Evolutionary conservation across 2,329 filamentous ascomycete species (phyloP), one percentile per base, ranked within the genome.

Genomic region (Arthrobotrys megalospora): DNA sequence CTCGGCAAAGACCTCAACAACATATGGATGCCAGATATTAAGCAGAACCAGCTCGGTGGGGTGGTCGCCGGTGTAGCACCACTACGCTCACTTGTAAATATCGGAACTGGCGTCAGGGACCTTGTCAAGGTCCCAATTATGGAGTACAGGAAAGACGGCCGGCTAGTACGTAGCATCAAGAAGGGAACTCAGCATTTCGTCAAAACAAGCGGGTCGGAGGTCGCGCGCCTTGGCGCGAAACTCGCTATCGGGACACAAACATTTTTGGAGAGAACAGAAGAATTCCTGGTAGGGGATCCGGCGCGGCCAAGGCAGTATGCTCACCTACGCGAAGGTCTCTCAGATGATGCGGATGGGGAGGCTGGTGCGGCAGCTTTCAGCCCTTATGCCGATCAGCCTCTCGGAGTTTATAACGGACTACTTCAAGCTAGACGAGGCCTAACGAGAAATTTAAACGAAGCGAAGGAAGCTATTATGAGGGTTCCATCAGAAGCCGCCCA

Each of bases 11-110:
- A 91, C 1, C 88, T 99, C 38, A 98, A 98, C 83, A 93, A 97
- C 83, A 93, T 97, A 50, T 99, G 96, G 96, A 96, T 91, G 88
- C 94, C 94, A 0, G 95, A 99, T 83, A 92, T 99, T 69, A 93
- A 92, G 83, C 87, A 89, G 14, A 96, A 95, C 80, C 96, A 99
- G 84, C 90, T 99, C 4, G 93, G 94, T 0, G 91, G 92, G 0
- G 92, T 99, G 0, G 88, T 99, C 41, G 93, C 94, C 1, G 96
- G 96, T 19, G 87, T 99, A 5, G 94, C 94, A 0, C 93, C 94
- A 0, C 91, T 98, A n/a, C 90, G 94, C 12, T 93, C 93, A 0
- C 86, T 99, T 0, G 95, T 96, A 63, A 97, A 97, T 81, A 93
- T 99, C 7, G 93, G 94, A 34, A 92, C 91, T 70, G 95, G 95